Evolutionary conservation across 2,329 filamentous ascomycete genomes (phyloP), one percentile per base, ranked within the genome.

Genomic region (Neurospora sp.): DNA sequence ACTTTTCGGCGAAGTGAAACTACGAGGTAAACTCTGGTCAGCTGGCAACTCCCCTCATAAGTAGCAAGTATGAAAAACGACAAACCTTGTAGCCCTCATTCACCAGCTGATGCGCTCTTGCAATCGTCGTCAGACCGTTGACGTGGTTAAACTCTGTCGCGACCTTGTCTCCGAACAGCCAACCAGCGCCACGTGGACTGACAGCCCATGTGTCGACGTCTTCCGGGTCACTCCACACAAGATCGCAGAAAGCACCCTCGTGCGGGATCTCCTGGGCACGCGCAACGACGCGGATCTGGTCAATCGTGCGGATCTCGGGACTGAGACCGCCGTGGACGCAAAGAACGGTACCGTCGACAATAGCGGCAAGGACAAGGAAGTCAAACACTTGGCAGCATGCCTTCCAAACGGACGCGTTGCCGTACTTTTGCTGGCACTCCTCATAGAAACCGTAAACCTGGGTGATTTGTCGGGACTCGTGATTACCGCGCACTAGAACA

Each of bases 301-400:
- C 96, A 77, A 99, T 97, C 23, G 93, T 97, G 79, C 97, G 92
- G 75, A 99, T 98, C 77, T 92, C 92, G 2, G 92, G 92, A 69
- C 91, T 94, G 43, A 96, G 84, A 43, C 92, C 96, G 76, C 96
- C 96, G 80, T 99, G 96, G 39, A 99, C 96, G 79, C 96, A 99
- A 77, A 99, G 97, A 72, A 99, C 97, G 78, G 97, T 93, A 77
- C 97, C 92, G 78, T 99, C 96, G 76, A 99, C 97, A 74, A 99
- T 97, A 72, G 97, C 96, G 69, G 93, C 96, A 28, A 99, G 86
- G 2, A 96, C 97, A 38, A 99, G 88, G 80, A 97, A 99, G 80
- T 99, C 96, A 80, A 99, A 99, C 82, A 99, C 97, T 79, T 99
- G 96, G 73, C 96, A 99, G 81, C 97, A 99, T 71, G 97, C 96